phyloP scores from a whole-genome alignment of 2,329 filamentous ascomycete species.

The Xylariales sp. region DNA sequence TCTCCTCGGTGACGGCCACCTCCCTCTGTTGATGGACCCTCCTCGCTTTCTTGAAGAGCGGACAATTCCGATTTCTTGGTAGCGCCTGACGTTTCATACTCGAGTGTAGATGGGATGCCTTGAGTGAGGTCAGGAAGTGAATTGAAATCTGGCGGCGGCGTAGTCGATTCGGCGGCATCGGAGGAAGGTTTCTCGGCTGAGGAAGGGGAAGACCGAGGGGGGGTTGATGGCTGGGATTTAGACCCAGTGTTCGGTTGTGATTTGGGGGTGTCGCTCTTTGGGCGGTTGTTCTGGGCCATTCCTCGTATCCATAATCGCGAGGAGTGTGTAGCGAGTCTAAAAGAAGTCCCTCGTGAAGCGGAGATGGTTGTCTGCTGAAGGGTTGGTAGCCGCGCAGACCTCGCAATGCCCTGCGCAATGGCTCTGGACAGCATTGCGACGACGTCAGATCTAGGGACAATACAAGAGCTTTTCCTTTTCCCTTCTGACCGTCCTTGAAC shows the following conservation, averaged over 20 bases:
- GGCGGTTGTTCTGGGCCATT: slow-evolving; percentile 56
- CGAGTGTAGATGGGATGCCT: slow-evolving; percentile 91
- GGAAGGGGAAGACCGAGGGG: slow-evolving; percentile 24
- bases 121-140: slow-evolving; percentile 92
- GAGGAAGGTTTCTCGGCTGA: slow-evolving; percentile 33
- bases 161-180: slow-evolving; percentile 43
- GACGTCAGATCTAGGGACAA: slow-evolving; percentile 25
- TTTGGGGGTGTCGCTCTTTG: slow-evolving; percentile 35
- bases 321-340: slow-evolving; percentile 50
- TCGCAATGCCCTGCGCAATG: slow-evolving; percentile 53
- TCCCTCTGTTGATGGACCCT: slow-evolving; percentile 55
- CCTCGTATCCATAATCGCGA: slow-evolving; percentile 56
- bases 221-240: slow-evolving; percentile 18
- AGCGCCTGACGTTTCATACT: slow-evolving; percentile 74
- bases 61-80: slow-evolving; percentile 53
- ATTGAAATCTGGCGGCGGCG: slow-evolving; percentile 60
- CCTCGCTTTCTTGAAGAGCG: slow-evolving; percentile 52
- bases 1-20: slow-evolving; percentile 69
- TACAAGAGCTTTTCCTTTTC: slow-evolving; percentile 13
- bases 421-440: slow-evolving; percentile 55
- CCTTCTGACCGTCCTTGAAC: slow-evolving; percentile 1
- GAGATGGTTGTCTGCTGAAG: slow-evolving; percentile 46
- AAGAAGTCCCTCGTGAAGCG: slow-evolving; percentile 37
- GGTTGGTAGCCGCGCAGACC: slow-evolving; percentile 51
- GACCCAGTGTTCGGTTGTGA: slow-evolving; percentile 18